Conservation (phyloP, 352 stramenopile genomes). For the Phytophthora syringae region DNA sequence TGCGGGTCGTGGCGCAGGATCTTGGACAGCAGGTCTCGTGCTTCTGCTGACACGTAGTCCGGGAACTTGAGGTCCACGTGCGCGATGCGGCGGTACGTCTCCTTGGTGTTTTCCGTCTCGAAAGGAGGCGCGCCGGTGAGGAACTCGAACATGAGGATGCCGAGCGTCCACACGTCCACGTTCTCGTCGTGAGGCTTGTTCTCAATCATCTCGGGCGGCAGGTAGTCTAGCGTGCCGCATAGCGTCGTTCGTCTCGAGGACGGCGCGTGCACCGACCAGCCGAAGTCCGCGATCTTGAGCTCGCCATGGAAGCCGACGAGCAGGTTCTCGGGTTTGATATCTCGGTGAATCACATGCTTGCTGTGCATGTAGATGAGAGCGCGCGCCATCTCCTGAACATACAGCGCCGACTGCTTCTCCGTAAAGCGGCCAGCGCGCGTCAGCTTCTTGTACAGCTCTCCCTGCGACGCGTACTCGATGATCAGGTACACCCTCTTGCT, state of each 20-base stretch:
- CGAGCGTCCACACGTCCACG: constrained; percentile 98
- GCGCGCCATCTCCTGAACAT: constrained; percentile 95
- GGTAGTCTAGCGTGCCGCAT: constrained; percentile 99
- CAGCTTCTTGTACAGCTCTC: constrained; percentile 99
- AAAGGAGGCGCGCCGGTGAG: constrained; percentile 98
- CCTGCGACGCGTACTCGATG: constrained; percentile 98
- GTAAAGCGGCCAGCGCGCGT: constrained; percentile 91
- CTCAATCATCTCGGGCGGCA: constrained; percentile 99
- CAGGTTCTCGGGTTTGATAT: constrained; percentile 99
- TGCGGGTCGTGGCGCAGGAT: constrained; percentile 96
- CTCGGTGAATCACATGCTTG: constrained; percentile 99
- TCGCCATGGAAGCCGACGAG: constrained; percentile 94
- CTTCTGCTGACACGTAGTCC: constrained; percentile 88
- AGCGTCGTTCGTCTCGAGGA: constrained; percentile 97
- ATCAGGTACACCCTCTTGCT: constrained; percentile 99
- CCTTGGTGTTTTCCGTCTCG: constrained; percentile 92
- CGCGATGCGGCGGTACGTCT: constrained; percentile 98
- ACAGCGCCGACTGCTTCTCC: constrained; percentile 93
- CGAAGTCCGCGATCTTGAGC: constrained; percentile 99
- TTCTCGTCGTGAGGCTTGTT: constrained; percentile 97
- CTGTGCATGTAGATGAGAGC: constrained; percentile 98
- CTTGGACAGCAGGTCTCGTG: constrained; percentile 94
- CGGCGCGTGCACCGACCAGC: constrained; percentile 99
- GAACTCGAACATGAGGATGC: constrained; percentile 99
- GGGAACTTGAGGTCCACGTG: constrained; percentile 97